phyloP scores from a whole-genome alignment of 495 filamentous ascomycete genomes.

The Penicillium odoratum region DNA sequence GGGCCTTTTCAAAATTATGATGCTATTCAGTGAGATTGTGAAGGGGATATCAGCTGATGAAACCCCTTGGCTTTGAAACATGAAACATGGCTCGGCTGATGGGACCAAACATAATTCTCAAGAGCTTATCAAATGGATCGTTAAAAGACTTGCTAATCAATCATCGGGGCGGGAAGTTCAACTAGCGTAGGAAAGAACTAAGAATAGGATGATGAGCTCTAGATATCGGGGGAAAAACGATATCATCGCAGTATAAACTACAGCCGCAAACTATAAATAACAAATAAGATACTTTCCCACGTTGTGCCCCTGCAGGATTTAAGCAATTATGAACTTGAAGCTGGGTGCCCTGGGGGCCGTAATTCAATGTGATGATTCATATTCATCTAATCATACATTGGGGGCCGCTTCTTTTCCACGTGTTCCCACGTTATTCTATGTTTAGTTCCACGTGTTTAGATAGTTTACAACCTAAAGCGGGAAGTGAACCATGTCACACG shows the following conservation, averaged over 20 bases:
- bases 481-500: not conserved
- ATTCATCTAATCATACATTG: no score
- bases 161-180: no score
- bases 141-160: no score
- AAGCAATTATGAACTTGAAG: no score
- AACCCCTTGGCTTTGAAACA: conserved; percentile 4
- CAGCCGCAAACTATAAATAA: conserved; percentile 11
- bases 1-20: not conserved
- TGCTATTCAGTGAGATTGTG: not conserved
- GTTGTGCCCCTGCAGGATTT: conserved; percentile 21
- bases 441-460: not conserved
- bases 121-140: conserved; percentile 1
- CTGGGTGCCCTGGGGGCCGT: no score
- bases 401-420: no score
- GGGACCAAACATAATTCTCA: not conserved
- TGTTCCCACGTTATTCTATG: not conserved
- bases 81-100: conserved; percentile 9
- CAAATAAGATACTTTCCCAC: conserved; percentile 28
- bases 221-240: not conserved
- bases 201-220: conserved; percentile 9
- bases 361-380: no score
- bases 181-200: not conserved
- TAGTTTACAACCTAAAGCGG: not conserved
- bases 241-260: not conserved
- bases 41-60: conserved; percentile 15